Conservation (phyloP, 768 basidiomycete genomes). For the Pleurotus eryngii region DNA sequence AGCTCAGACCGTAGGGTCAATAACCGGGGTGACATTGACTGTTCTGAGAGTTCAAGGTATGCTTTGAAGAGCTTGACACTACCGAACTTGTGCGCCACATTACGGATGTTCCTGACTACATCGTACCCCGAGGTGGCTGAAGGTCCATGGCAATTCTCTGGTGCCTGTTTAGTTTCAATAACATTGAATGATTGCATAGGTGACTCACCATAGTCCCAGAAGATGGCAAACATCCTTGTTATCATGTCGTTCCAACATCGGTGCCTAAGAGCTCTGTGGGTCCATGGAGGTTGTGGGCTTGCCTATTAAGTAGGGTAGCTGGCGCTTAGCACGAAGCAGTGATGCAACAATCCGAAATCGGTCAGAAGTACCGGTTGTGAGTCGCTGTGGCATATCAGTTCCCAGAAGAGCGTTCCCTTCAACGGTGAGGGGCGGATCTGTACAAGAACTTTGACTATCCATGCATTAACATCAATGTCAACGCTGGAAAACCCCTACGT, state of each 20-base stretch:
- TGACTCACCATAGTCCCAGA: conserved; percentile 8
- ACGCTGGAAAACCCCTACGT: too few relatives aligned
- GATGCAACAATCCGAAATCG: not conserved
- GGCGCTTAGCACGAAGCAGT: not conserved
- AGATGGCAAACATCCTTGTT: conserved; percentile 3
- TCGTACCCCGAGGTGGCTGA: conserved; percentile 41
- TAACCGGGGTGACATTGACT: conserved; percentile 25
- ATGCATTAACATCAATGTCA: too few relatives aligned
- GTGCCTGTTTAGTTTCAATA: not conserved
- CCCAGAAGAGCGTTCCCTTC: too few relatives aligned
- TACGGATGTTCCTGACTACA: conserved; percentile 43
- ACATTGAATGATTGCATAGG: not conserved
- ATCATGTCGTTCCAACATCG: not conserved
- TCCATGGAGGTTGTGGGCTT: not conserved
- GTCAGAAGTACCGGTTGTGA: not conserved
- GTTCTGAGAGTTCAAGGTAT: conserved; percentile 46
- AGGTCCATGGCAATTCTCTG: conserved; percentile 42
- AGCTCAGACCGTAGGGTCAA: conserved; percentile 38
- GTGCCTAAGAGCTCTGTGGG: not conserved
- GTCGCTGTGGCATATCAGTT: too few relatives aligned
- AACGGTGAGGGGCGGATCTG: too few relatives aligned
- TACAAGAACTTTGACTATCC: too few relatives aligned
- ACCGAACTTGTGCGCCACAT: conserved; percentile 48
- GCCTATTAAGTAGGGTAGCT: not conserved
- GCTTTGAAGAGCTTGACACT: conserved; percentile 51